Percentiles rank a stretch among this genome's conserved stretches.
These are phyloP conservation scores for Suillus placidus DNA, from an alignment of 768 basidiomycete genomes.

Conservation along the genomic window DNA sequence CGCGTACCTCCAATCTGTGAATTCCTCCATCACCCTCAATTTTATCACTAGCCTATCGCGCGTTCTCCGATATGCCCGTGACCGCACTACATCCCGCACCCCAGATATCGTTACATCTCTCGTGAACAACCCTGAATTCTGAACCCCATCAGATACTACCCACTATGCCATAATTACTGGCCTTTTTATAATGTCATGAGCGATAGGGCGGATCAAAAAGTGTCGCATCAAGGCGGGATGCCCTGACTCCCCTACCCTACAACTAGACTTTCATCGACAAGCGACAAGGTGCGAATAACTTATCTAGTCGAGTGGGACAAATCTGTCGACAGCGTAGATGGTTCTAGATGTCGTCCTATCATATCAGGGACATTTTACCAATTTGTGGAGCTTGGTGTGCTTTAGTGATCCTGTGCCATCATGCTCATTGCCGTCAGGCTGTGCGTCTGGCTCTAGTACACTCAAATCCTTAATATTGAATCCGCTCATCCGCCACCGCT, in stretches of 20 bases:
- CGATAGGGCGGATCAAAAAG: constrained; percentile 73
- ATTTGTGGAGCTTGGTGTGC: background rate
- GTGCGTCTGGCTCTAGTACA: too few species aligned
- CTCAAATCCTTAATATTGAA: background rate
- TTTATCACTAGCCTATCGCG: constrained; percentile 11
- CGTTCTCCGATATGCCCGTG: background rate
- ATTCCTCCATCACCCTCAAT: constrained; percentile 32
- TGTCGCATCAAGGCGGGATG: constrained; percentile 37
- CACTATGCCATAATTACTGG: constrained; percentile 66
- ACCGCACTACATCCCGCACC: background rate
- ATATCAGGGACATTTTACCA: background rate
- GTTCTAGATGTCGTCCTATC: background rate
- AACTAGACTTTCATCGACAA: background rate
- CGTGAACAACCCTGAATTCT: constrained; percentile 44
- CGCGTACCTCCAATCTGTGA: constrained; percentile 63
- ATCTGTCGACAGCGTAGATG: background rate
- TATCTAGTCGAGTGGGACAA: background rate
- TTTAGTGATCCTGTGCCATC: background rate
- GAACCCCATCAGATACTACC: constrained; percentile 62
- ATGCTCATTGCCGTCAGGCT: background rate
- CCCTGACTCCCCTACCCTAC: constrained; percentile 18
- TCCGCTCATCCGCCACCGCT: background rate
- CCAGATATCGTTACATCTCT: constrained; percentile 62
- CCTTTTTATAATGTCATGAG: constrained; percentile 69
- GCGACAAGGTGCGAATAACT: background rate